phyloP scores from a whole-genome alignment of 2,329 filamentous ascomycete genomes.

The Diaporthe longicolla region DNA sequence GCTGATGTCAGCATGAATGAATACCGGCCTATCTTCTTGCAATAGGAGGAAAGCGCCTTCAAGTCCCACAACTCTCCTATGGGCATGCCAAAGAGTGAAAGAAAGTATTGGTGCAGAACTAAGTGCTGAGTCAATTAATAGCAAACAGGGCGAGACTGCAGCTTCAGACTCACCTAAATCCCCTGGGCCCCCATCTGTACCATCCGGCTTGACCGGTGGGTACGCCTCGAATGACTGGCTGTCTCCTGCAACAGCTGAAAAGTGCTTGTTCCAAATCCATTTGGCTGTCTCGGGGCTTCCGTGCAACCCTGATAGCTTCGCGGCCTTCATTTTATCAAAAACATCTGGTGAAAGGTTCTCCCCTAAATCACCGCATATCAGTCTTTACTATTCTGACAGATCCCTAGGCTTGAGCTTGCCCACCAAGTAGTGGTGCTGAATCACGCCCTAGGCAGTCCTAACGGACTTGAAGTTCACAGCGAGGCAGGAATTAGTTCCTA shows the following conservation, averaged over 20 bases:
- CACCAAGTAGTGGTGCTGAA: not conserved
- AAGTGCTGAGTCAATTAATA: constrained; percentile 19
- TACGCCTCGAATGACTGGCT: constrained; percentile 74
- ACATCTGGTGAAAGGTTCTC: constrained; percentile 58
- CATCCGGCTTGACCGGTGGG: constrained; percentile 64
- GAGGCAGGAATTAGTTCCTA: no score
- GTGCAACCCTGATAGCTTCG: constrained; percentile 57
- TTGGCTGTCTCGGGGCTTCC: constrained; percentile 66
- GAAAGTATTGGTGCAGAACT: constrained; percentile 64
- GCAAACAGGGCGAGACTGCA: not conserved
- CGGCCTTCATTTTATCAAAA: constrained; percentile 51
- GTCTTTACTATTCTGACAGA: not conserved
- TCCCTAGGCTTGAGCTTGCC: no score
- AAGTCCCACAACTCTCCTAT: constrained; percentile 71
- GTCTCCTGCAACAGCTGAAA: constrained; percentile 76
- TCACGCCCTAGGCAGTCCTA: not conserved
- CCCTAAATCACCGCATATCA: not conserved
- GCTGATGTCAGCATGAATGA: constrained; percentile 74
- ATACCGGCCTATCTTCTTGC: constrained; percentile 66
- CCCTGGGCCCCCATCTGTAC: constrained; percentile 49
- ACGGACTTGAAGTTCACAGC: no score
- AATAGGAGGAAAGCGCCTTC: constrained; percentile 65
- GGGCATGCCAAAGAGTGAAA: constrained; percentile 66
- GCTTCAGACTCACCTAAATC: constrained; percentile 55
- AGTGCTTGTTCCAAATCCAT: constrained; percentile 80